Evolutionary conservation across 306 rosid species (phyloP), one percentile per base, ranked within the genome.

Genomic region (Sechiopsis laciniata): DNA sequence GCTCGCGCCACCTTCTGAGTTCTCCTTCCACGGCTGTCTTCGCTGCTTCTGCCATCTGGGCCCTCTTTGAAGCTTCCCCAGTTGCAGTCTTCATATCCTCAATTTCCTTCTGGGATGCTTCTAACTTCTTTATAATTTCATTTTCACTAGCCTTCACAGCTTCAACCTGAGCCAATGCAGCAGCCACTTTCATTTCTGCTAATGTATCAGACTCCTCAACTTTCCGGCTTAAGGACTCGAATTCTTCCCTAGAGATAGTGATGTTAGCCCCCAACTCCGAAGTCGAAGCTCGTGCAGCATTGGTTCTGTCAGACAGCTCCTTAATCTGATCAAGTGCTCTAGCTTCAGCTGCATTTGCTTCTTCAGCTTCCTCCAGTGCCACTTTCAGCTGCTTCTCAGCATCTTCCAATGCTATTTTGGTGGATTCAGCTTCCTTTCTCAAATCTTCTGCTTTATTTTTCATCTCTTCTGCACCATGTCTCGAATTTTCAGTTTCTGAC

Each of bases 131-230:
- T 75, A 88, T 57, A 20, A 86, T 82, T 83, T 95, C 99, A 59
- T 88, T 88, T 85, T 95, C 97, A 64, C 99, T 85, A 72, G 99
- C 96, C 83, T 82, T 95, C 87, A 95, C 99, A 15, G 99, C 99
- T 80, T 89, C 97, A 66, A 82, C 99, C 85, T 91, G 97, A 69
- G 97, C 99, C 85, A 83, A 35, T 46, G 99, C 99, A 55, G 99
- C 99, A 67, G 91, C 99, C 64, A 95, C 90, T 82, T 87, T 91
- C 99, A 95, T 91, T 74, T 88, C 93, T 3, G 99, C 85, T 79
- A 95, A 83, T 56, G 83, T 85, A 75, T 89, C 90, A 1, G 96
- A 89, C 82, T 91, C 97, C 81, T 87, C 97, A 69, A 95, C 95
- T 82, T 95, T 95, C 40, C 83, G 86, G 77, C 91, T 89, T 67